These are phyloP conservation scores for Penicillium parvum DNA, from an alignment of 495 filamentous ascomycete species.

Conservation along the genomic window DNA sequence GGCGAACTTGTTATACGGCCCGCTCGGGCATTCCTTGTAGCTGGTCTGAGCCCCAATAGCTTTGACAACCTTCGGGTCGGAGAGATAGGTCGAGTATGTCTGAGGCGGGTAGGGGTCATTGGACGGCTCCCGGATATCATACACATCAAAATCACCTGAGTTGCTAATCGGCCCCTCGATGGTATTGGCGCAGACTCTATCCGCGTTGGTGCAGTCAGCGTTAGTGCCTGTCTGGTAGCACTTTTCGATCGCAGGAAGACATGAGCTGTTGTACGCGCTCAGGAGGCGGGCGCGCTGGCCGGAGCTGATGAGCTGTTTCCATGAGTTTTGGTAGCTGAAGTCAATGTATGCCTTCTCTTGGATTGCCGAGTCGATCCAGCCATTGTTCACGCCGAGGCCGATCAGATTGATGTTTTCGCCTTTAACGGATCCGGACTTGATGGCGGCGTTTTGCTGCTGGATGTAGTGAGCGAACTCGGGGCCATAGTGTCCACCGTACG, in stretches of 20 bases:
- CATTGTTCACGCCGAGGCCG: conserved; percentile 55
- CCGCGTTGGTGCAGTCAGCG: conserved; percentile 38
- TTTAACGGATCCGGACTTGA: conserved; percentile 30
- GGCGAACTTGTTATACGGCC: conserved; percentile 36
- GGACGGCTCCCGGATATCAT: conserved; percentile 45
- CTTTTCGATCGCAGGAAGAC: conserved; percentile 35
- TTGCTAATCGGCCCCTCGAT: conserved; percentile 39
- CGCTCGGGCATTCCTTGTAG: conserved; percentile 44
- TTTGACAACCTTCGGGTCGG: conserved; percentile 33
- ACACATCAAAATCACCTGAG: conserved; percentile 41
- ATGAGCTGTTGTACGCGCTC: conserved; percentile 35
- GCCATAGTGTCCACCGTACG: conserved; percentile 53
- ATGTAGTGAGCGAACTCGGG: conserved; percentile 52
- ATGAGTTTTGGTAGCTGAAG: conserved; percentile 40
- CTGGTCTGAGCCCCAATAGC: conserved; percentile 48
- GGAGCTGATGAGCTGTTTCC: conserved; percentile 44
- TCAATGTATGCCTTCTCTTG: conserved; percentile 51
- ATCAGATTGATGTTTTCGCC: conserved; percentile 50
- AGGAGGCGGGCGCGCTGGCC: conserved; percentile 36
- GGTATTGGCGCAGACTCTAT: conserved; percentile 36
- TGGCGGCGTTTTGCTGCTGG: conserved; percentile 46
- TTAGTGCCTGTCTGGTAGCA: conserved; percentile 34
- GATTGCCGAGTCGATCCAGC: conserved; percentile 34
- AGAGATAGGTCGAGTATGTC: conserved; percentile 45
- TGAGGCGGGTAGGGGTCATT: conserved; percentile 45